phyloP scores from a whole-genome alignment of 352 stramenopile species.

The Phytophthora sojae region DNA sequence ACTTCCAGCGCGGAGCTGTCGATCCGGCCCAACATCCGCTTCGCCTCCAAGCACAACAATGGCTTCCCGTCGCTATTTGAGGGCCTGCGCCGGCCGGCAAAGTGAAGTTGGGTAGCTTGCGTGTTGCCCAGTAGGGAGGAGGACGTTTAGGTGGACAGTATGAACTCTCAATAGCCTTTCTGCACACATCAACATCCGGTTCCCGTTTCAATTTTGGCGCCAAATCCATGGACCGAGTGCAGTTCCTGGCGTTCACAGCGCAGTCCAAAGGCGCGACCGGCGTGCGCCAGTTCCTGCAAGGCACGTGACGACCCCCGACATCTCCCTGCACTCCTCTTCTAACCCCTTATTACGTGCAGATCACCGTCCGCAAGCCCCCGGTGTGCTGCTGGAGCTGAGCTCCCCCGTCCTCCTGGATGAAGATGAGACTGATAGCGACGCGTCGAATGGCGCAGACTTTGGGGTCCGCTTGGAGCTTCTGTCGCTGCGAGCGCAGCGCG shows the following conservation, averaged over 20 bases:
- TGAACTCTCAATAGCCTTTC: not conserved
- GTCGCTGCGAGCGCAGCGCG: constrained; percentile 49
- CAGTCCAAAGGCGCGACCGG: constrained; percentile 49
- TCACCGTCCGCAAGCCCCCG: constrained; percentile 37
- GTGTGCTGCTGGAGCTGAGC: constrained; percentile 45
- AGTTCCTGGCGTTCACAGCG: constrained; percentile 43
- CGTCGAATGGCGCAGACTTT: constrained; percentile 14
- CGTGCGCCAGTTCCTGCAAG: constrained; percentile 52
- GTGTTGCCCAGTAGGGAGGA: not conserved
- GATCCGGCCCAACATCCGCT: constrained; percentile 76
- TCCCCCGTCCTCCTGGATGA: constrained; percentile 18
- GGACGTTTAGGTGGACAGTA: constrained; percentile 12
- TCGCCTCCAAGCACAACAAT: constrained; percentile 58
- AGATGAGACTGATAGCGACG: not conserved
- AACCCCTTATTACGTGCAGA: constrained; percentile 33
- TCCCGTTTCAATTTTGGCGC: not conserved
- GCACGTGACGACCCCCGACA: constrained; percentile 11
- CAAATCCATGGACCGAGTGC: constrained; percentile 18
- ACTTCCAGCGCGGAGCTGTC: constrained; percentile 42
- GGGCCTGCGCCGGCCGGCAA: constrained; percentile 31
- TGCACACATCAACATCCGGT: not conserved
- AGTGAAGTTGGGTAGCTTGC: constrained; percentile 17
- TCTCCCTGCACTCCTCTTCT: not conserved
- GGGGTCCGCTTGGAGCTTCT: constrained; percentile 58
- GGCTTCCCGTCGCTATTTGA: constrained; percentile 61